A percentile compares a stretch with the other conserved stretches of the same genome.
phyloP scores from a whole-genome alignment of 495 filamentous ascomycete genomes.

The Terfezia boudieri region DNA sequence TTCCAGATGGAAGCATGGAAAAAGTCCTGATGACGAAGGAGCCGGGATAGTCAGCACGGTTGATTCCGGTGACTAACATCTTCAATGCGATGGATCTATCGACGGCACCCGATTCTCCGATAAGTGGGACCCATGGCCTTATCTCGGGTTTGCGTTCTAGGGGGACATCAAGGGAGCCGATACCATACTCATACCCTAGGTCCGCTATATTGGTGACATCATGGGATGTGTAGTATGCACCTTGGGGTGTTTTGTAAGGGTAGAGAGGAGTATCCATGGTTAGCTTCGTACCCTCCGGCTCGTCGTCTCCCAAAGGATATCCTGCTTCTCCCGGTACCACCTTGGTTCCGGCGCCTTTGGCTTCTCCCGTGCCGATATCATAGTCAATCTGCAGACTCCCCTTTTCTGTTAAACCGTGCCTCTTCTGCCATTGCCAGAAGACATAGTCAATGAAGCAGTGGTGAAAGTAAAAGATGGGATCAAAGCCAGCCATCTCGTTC shows the following conservation, averaged over 20 bases:
- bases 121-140: neutral
- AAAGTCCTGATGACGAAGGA: constrained; percentile 10
- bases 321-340: neutral
- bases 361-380: constrained; percentile 7
- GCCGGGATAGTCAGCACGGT: constrained; percentile 6
- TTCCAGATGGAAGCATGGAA: neutral
- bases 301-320: neutral
- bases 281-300: neutral
- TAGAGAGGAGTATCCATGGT: constrained; percentile 5
- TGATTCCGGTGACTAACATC: constrained; percentile 2
- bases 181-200: constrained; percentile 4
- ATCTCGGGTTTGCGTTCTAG: neutral
- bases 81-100: neutral
- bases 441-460: constrained; percentile 17
- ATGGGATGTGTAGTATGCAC: neutral
- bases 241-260: constrained; percentile 3
- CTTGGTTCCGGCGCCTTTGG: constrained; percentile 2
- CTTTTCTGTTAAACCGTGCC: constrained; percentile 2
- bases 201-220: constrained; percentile 7
- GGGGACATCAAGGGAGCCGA: neutral
- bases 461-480: constrained; percentile 21
- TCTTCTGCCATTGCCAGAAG: constrained; percentile 20
- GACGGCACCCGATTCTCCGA: neutral
- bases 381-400: constrained; percentile 1
- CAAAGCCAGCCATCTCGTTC: constrained; percentile 19